These are phyloP conservation scores for Pseudocercospora fijiensis DNA, from an alignment of 2,329 filamentous ascomycete genomes.

Conservation along the genomic window DNA sequence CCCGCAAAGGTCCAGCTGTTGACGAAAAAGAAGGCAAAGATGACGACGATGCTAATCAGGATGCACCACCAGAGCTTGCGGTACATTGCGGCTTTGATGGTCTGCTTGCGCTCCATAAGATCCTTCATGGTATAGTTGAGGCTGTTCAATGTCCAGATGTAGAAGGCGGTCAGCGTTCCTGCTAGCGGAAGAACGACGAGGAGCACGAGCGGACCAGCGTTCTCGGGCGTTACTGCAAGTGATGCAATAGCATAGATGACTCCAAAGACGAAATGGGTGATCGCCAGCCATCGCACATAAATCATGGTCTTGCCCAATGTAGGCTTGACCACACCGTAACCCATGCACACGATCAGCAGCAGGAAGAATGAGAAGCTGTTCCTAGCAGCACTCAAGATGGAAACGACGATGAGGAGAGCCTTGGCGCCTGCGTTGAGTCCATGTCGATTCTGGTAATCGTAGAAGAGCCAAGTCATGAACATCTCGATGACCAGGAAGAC, in stretches of 20 bases:
- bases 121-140: constrained; percentile 95
- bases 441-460: constrained; percentile 91
- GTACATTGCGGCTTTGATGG: constrained; percentile 92
- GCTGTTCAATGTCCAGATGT: constrained; percentile 97
- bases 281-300: constrained; percentile 84
- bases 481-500: constrained; percentile 94
- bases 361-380: constrained; percentile 99
- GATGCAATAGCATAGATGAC: constrained; percentile 90
- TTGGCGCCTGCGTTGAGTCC: constrained; percentile 81
- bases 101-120: constrained; percentile 89
- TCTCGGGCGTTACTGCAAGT: constrained; percentile 83
- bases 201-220: constrained; percentile 83
- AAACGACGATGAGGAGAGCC: constrained; percentile 85
- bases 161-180: constrained; percentile 90
- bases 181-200: constrained; percentile 91
- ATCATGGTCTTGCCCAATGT: constrained; percentile 91
- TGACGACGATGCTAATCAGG: constrained; percentile 84
- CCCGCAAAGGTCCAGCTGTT: constrained; percentile 95
- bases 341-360: constrained; percentile 97
- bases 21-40: constrained; percentile 98
- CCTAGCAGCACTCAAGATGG: constrained; percentile 84
- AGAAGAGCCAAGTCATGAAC: constrained; percentile 98
- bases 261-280: constrained; percentile 91
- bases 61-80: constrained; percentile 99
- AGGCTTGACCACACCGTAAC: constrained; percentile 95